Base-by-base conservation (phyloP, 345 rosid genomes). In the Ceriops zippeliana region DNA sequence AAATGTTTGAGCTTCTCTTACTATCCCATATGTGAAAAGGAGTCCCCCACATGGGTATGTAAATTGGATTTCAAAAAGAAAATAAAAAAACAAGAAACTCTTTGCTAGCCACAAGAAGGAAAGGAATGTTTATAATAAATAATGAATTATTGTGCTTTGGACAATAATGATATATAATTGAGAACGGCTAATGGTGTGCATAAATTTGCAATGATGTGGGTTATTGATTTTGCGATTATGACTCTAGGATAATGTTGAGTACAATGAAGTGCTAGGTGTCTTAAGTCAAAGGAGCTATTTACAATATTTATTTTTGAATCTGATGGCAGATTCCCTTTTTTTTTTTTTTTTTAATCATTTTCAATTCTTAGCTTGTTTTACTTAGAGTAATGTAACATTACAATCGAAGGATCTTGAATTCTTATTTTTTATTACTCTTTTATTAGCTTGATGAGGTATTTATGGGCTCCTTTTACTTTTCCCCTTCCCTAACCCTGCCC, bases 361-460 rank as follows among this genome's bases (percentile, higher is more conserved):
- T 38, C 46, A 10, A 9, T 38, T 38, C 46, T 38, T 38, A 38
- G 15, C 46, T 38, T 38, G 46, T 38, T 38, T 9, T 9, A 0
- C 13, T 38, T 2, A 7, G 30, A 59, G 37, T 16, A 58, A 7
- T 65, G 61, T 5, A 32, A 49, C 22, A 37, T 13, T 67, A 28
- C 6, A 52, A 24, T 51, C 30, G 51, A 37, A 20, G 63, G 57
- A 60, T 75, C 66, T 58, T 54, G 47, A 6, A 66, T 61, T 17
- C 35, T 71, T 7, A 22, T 54, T 27, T 57, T 56, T 35, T 19
- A 38, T 35, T 62, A 59, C 47, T 89, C 92, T 73, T 88, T 90
- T 83, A 82, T 90, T 68, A 78, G 81, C 78, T 80, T 86, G 67
- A 74, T 93, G 82, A 87, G 97, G 97, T 89, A 88, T 31, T 26